phyloP scores from a whole-genome alignment of 176 grass and related monocot genomes.

The Tuctoria greenei region DNA sequence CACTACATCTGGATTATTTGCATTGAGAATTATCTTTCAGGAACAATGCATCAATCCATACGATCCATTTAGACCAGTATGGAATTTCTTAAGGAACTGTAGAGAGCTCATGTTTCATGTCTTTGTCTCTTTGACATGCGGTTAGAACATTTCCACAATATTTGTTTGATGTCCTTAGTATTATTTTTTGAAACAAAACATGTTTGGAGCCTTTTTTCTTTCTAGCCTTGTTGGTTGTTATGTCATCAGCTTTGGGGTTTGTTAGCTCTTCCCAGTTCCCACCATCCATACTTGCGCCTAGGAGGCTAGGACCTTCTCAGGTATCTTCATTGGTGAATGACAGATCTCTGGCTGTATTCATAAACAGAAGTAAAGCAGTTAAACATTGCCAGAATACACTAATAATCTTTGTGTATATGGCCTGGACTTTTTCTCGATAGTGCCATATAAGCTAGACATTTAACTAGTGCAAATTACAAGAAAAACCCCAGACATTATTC shows the following conservation, averaged over 20 bases:
- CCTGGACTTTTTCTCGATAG: background rate
- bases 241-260: background rate
- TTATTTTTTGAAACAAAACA: background rate
- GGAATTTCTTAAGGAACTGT: no score
- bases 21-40: no score
- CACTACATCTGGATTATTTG: no score
- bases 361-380: background rate
- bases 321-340: background rate
- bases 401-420: background rate
- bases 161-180: constrained; percentile 12
- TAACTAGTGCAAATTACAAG: background rate
- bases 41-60: no score
- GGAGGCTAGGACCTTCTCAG: background rate
- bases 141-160: background rate
- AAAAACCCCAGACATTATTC: background rate
- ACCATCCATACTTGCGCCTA: background rate
- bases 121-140: no score
- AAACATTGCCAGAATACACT: background rate
- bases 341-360: background rate
- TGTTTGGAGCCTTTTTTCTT: background rate
- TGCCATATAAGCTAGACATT: background rate
- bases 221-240: background rate
- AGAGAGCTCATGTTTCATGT: no score
- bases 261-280: background rate
- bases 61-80: no score